Percentiles rank a stretch among this genome's conserved stretches.
Evolutionary conservation across 495 filamentous ascomycete genomes (phyloP).

Genomic region (Massariosphaeria phaeospora): DNA sequence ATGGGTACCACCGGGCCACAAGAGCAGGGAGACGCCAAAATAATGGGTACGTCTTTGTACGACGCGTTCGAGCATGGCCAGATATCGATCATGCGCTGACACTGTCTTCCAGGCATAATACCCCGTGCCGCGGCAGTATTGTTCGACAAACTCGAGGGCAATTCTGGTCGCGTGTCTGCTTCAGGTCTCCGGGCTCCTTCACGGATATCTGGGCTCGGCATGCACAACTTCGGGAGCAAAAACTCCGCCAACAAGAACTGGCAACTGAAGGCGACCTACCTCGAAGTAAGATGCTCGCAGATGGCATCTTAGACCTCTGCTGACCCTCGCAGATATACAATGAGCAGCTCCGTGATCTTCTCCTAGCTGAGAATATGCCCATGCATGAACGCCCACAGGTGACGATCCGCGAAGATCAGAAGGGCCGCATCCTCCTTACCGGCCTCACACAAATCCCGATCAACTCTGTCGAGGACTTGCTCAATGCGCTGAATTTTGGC

Average conservation of each 20-base stretch:
- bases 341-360: slow-evolving; percentile 85
- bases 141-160: slow-evolving; percentile 77
- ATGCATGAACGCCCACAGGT: slow-evolving; percentile 66
- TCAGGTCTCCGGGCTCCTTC: slow-evolving; percentile 77
- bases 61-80: no score
- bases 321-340: slow-evolving; percentile 73
- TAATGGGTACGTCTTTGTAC: slow-evolving; percentile 71
- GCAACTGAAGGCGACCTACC: slow-evolving; percentile 92
- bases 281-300: slow-evolving; percentile 58
- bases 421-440: slow-evolving; percentile 89
- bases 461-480: slow-evolving; percentile 86
- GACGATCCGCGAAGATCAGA: slow-evolving; percentile 87
- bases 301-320: background rate
- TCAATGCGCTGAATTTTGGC: slow-evolving; percentile 83
- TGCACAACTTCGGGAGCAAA: slow-evolving; percentile 50
- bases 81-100: slow-evolving; percentile 10
- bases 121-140: slow-evolving; percentile 81
- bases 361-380: slow-evolving; percentile 71
- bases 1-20: slow-evolving; percentile 92
- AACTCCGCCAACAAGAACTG: slow-evolving; percentile 67
- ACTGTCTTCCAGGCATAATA: slow-evolving; percentile 65
- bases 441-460: slow-evolving; percentile 84
- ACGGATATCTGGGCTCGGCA: slow-evolving; percentile 66
- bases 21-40: slow-evolving; percentile 67
- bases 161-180: slow-evolving; percentile 58